A percentile compares a stretch with the other conserved stretches of the same genome.
These are phyloP conservation scores for Helichrysum umbraculigerum DNA, from an alignment of 129 eudicot genomes.

Conservation along the genomic window DNA sequence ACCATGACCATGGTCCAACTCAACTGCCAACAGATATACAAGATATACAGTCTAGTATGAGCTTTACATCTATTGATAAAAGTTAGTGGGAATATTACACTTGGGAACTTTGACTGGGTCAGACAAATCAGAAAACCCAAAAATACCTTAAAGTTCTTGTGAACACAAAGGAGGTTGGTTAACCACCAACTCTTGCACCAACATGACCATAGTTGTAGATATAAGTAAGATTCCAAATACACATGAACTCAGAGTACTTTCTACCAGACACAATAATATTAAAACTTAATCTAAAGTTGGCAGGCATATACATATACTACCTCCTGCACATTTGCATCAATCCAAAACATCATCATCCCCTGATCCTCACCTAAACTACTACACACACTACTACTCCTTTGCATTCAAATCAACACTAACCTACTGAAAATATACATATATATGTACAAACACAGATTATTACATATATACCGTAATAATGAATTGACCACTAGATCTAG, in stretches of 20 bases:
- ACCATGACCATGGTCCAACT: slow-evolving; percentile 35
- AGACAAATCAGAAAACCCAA: slow-evolving; percentile 33
- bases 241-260: slow-evolving; percentile 26
- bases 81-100: slow-evolving; percentile 43
- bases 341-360: too few relatives aligned
- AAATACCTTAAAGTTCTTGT: slow-evolving; percentile 24
- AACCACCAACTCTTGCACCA: slow-evolving; percentile 15
- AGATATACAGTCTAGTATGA: slow-evolving; percentile 35
- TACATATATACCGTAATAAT: too few relatives aligned
- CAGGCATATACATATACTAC: slow-evolving; percentile 21
- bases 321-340: too few relatives aligned
- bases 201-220: slow-evolving; percentile 24
- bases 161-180: slow-evolving; percentile 19
- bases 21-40: slow-evolving; percentile 34
- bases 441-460: too few relatives aligned
- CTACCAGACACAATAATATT: slow-evolving; percentile 22
- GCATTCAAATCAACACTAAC: too few relatives aligned
- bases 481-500: too few relatives aligned
- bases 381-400: too few relatives aligned
- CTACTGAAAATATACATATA: too few relatives aligned
- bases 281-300: slow-evolving; percentile 19
- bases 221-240: slow-evolving; percentile 30
- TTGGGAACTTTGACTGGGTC: slow-evolving; percentile 38
- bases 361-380: too few relatives aligned
- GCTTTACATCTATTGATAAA: slow-evolving; percentile 37